Base-by-base conservation (phyloP, 805 yeast species). In the Saccharomycopsis oosterbeekiorum region DNA sequence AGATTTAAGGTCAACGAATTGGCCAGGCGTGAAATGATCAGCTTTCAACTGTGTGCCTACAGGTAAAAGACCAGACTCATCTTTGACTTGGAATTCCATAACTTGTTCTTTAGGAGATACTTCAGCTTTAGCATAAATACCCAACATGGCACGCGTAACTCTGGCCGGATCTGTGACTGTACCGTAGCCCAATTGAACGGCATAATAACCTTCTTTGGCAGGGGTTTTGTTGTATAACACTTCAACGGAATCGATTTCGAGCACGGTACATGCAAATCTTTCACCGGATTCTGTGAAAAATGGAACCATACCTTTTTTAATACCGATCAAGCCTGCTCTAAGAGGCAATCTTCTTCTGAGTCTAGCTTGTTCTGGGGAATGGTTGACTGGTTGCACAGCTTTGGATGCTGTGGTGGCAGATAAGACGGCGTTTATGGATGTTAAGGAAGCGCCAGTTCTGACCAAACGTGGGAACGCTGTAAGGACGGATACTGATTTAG, bases 271-370 rank as follows among this genome's bases (percentile, higher is more conserved):
- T 1, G 96, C 92, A 60, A 79, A 73, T 65, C 84, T 84, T 59
- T 76, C 78, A 34, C 97, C 98, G 14, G 78, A 78, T 36, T 80
- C 80, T 64, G 85, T 85, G 69, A 81, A 93, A 81, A 84, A 88
- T 15, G 94, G 84, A 58, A 91, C 84, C 97, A 93, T 93, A 17
- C 97, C 98, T 62, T 86, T 78, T 71, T 94, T 94, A 65, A 84
- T 76, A 1, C 96, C 96, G 36, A 93, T 74, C 21, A 89, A 76
- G 12, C 99, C 99, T 8, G 96, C 85, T 73, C 99, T 84, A 54
- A 74, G 72, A 36, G 90, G 84, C 41, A 93, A 77, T 71, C 84
- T 80, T 70, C 85, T 87, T 72, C 97, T 82, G 58, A 77, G 74
- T 69, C 89, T 85, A 40, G 89, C 85, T 56, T 80, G 79, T 65